Evolutionary conservation across 768 basidiomycete species (phyloP), one percentile per base, ranked within the genome.

Genomic region (Hemileccinum rubropunctum): DNA sequence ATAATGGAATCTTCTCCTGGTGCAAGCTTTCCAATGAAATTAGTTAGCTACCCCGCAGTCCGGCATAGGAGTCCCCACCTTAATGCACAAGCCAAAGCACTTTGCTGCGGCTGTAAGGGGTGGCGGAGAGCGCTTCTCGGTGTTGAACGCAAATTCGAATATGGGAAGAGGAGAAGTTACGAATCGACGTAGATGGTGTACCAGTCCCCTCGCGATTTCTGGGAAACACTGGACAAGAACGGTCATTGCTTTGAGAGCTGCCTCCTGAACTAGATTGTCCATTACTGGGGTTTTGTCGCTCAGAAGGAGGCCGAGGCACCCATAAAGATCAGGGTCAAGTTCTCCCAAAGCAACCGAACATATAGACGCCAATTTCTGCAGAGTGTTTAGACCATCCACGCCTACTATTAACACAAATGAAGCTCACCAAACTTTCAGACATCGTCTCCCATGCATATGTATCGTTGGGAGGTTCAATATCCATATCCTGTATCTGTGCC

Each of bases 371-470:
- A 94, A 72, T 89, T 93, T 94, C 91, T 94, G 58, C 0, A 7
- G 6, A 43, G 6, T 32, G 14, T 4, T 47, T 45, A 50, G 15
- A 26, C 17, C 20, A 43, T 41, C 6, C 33, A 47, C 35, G 39
- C n/a, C 30, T 14, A 34, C n/a, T 12, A 28, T 40, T 18, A 4
- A 17, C 20, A 20, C 11, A 46, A 48, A 21, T 43, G 18, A 38
- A 35, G 68, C 81, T 42, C 58, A 91, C 91, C 76, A 94, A 67
- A 57, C 87, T 88, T 63, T 94, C 91, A 10, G 91, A 89, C 84
- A 94, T 85, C 0, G 91, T 93, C 63, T 94, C 91, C 85, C 86
- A 93, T 45, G 88, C 83, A 67, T 92, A 94, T n/a, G 87, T 89
- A 63, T 94, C 91, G 30, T 85, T 59, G 0, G 86, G 78, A 12